Evolutionary conservation across 495 filamentous ascomycete genomes (phyloP), one percentile per base, ranked within the genome.

Genomic region (Talaromyces stipitatus): DNA sequence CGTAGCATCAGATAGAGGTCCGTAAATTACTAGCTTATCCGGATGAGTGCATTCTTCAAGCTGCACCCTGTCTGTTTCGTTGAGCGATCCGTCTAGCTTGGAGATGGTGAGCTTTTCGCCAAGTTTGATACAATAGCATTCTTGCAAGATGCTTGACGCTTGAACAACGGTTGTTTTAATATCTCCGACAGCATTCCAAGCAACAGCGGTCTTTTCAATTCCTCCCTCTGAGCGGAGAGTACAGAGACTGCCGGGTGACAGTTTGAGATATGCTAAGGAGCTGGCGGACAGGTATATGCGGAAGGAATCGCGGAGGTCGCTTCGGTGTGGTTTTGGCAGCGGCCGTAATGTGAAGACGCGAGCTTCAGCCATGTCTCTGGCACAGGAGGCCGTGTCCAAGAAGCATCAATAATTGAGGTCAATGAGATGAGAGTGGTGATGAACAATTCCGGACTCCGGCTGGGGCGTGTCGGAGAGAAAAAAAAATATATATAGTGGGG

Each of bases 251-350:
- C 85, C 88, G 27, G 80, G 71, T 46, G 78, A 75, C 23, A 90
- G 72, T 56, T 79, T 80, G 7, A 89, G 72, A 28, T 74, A 66
- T 47, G 83, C 75, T 9, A 92, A 71, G 23, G 80, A 81, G 11
- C 85, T 81, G 36, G 78, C 76, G n/a, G 82, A 82, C 18, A 92
- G 72, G 61, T 87, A 82, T 46, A 92, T 70, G 32, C 85, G 78
- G 60, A 88, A 87, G 10, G 79, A 76, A 65, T 83, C 81, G 67
- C 79, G 77, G 59, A 74, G 71, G 56, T 81, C 81, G 51, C 74
- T 72, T 46, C 75, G 70, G 45, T 77, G 71, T 62, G 79, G 73
- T 54, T 75, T 77, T 38, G 78, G 70, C 30, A 80, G 61, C 3
- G 81, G 78, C 56, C 86, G 78, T 59, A 83, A 77, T 22, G 76